Conservation (phyloP, 2,329 filamentous ascomycete species). For the Bipolaris gigantea region DNA sequence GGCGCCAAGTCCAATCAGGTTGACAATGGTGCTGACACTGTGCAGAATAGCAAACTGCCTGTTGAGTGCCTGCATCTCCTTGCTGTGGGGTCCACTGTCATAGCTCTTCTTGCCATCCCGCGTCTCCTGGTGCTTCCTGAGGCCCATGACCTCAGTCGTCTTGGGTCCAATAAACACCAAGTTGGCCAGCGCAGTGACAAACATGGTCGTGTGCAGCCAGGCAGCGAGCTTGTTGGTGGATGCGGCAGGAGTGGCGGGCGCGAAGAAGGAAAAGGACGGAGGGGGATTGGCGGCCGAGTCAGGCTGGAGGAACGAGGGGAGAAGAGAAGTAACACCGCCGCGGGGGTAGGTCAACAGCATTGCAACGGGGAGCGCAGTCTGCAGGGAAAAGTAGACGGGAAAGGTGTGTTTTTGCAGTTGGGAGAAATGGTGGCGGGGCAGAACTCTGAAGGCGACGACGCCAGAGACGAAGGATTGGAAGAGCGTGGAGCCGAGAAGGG, state of each 20-base stretch:
- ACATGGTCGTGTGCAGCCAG: conserved; percentile 68
- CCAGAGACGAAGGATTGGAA: conserved; percentile 82
- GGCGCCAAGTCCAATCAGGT: conserved; percentile 69
- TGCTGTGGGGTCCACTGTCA: conserved; percentile 75
- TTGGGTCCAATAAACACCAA: conserved; percentile 70
- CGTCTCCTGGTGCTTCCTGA: conserved; percentile 81
- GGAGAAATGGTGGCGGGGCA: conserved; percentile 79
- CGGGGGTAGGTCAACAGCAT: conserved; percentile 77
- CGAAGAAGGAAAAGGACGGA: not conserved
- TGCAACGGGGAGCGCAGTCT: conserved; percentile 72
- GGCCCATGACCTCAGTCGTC: conserved; percentile 72
- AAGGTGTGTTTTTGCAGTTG: conserved; percentile 76
- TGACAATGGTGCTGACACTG: conserved; percentile 77
- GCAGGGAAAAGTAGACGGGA: conserved; percentile 84
- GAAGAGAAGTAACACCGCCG: conserved; percentile 15
- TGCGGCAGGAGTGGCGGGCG: not conserved
- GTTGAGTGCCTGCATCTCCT: conserved; percentile 70
- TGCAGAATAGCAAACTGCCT: conserved; percentile 72
- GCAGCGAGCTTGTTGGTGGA: conserved; percentile 24
- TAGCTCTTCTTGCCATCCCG: conserved; percentile 87
- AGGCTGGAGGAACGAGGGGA: conserved; percentile 1
- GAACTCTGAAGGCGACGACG: conserved; percentile 72
- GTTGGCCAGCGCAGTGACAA: conserved; percentile 72
- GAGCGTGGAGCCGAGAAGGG: conserved; percentile 80
- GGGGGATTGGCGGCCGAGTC: not conserved